These are phyloP conservation scores for Acacia melanoxylon DNA, from an alignment of 306 rosid genomes.

Conservation along the genomic window DNA sequence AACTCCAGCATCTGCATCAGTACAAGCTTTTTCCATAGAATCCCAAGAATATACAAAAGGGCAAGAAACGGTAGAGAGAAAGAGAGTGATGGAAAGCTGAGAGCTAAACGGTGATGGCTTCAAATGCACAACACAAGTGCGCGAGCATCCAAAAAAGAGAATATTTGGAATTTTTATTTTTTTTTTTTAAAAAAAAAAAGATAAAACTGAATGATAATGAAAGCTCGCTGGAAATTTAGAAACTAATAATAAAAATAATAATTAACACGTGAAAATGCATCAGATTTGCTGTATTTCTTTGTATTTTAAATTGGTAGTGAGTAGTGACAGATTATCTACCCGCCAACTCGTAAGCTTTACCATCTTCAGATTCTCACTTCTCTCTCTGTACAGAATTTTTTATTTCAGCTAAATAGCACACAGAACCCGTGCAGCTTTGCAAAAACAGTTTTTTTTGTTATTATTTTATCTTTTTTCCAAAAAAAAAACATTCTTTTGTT, in stretches of 20 bases:
- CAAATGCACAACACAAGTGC: not conserved
- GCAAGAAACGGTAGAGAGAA: conserved; percentile 22
- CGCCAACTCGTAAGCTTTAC: conserved; percentile 10
- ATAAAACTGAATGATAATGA: not conserved
- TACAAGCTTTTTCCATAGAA: conserved; percentile 48
- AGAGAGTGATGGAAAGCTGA: not conserved
- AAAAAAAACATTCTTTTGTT: too few species aligned
- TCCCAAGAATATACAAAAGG: conserved; percentile 6
- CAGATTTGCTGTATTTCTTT: not conserved
- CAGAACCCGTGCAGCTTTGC: not conserved
- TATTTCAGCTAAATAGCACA: not conserved
- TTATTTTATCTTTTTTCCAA: too few species aligned
- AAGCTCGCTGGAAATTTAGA: too few species aligned
- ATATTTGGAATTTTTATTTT: not conserved
- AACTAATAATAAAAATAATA: not conserved
- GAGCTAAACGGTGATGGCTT: not conserved
- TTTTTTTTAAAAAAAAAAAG: not conserved
- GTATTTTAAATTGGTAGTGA: not conserved
- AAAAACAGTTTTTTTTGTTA: too few species aligned
- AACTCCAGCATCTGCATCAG: conserved; percentile 40
- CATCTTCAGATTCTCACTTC: not conserved
- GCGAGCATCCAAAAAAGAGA: not conserved
- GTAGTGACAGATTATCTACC: conserved; percentile 5
- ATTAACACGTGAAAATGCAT: not conserved
- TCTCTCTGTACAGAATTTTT: not conserved